Evolutionary conservation across 208 protist species (phyloP).

Genomic region (Tritrichomonas musculus): DNA sequence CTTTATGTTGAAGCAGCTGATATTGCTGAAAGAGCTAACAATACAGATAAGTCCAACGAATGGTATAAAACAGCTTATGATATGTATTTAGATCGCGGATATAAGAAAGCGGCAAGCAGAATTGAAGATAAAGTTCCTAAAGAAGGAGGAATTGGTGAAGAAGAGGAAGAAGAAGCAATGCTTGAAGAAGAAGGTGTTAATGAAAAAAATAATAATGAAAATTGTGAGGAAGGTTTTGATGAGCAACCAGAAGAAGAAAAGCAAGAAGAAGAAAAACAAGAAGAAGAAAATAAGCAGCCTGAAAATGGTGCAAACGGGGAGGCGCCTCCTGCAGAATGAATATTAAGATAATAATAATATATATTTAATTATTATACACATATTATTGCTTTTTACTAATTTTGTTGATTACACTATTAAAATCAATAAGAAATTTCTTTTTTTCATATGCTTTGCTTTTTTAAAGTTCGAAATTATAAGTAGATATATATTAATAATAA

Average conservation of each 20-base stretch:
- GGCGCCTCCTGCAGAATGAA: too few relatives aligned
- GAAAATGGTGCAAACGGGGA: too few relatives aligned
- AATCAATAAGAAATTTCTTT: too few relatives aligned
- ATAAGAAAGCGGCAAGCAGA: background rate
- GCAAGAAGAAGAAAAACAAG: too few relatives aligned
- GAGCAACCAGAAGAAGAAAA: background rate
- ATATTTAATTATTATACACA: too few relatives aligned
- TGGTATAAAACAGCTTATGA: background rate
- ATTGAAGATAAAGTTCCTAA: background rate
- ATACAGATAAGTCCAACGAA: background rate
- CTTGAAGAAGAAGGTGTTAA: background rate
- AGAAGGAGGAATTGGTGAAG: background rate
- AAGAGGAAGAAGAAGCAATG: background rate
- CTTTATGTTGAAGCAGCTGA: background rate
- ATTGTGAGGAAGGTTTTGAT: background rate
- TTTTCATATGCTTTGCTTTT: too few relatives aligned
- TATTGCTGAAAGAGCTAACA: background rate
- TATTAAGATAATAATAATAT: too few relatives aligned
- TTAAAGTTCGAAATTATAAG: too few relatives aligned
- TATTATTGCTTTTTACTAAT: too few relatives aligned
- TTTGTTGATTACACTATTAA: too few relatives aligned
- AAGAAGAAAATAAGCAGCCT: background rate
- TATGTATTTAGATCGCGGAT: background rate
- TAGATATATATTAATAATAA: too few relatives aligned
- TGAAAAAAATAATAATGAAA: background rate